phyloP scores from a whole-genome alignment of 2,329 filamentous ascomycete species.

The Penicillium vulpinum region DNA sequence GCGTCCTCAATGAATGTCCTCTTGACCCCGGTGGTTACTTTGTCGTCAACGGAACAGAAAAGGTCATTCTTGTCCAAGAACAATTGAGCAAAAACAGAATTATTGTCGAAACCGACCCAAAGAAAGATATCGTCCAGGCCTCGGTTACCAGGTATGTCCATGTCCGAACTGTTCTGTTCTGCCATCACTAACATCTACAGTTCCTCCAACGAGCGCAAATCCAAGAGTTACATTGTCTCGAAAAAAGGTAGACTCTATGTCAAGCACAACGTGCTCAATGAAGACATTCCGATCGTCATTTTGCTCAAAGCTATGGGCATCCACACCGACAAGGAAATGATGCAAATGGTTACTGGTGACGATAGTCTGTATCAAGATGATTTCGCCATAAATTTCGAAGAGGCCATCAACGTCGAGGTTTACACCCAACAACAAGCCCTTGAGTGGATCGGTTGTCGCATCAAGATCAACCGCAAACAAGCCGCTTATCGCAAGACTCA shows the following conservation, averaged over 20 bases:
- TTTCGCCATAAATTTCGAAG: slow-evolving; percentile 93
- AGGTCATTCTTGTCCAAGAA: slow-evolving; percentile 97
- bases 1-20: slow-evolving; percentile 88
- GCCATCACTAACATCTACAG: slow-evolving; percentile 48
- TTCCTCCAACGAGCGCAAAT: slow-evolving; percentile 96
- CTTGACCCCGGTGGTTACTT: slow-evolving; percentile 97
- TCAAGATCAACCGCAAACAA: slow-evolving; percentile 77
- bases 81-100: slow-evolving; percentile 99
- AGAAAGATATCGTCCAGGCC: slow-evolving; percentile 90
- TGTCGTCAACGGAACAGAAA: slow-evolving; percentile 95
- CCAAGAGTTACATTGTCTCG: slow-evolving; percentile 91
- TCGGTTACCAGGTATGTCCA: slow-evolving; percentile 71
- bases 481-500: slow-evolving; percentile 70
- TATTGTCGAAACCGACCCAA: slow-evolving; percentile 89
- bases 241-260: slow-evolving; percentile 92
- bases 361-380: slow-evolving; percentile 91
- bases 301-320: slow-evolving; percentile 91
- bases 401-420: slow-evolving; percentile 78
- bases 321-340: slow-evolving; percentile 90
- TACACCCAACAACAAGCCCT: slow-evolving; percentile 94
- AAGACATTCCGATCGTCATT: slow-evolving; percentile 93
- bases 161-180: neutral
- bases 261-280: slow-evolving; percentile 87
- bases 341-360: slow-evolving; percentile 83
- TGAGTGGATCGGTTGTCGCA: slow-evolving; percentile 82